These are phyloP conservation scores for Coemansia pectinata DNA, from an alignment of 192 early-diverging fungal genomes.

Conservation along the genomic window DNA sequence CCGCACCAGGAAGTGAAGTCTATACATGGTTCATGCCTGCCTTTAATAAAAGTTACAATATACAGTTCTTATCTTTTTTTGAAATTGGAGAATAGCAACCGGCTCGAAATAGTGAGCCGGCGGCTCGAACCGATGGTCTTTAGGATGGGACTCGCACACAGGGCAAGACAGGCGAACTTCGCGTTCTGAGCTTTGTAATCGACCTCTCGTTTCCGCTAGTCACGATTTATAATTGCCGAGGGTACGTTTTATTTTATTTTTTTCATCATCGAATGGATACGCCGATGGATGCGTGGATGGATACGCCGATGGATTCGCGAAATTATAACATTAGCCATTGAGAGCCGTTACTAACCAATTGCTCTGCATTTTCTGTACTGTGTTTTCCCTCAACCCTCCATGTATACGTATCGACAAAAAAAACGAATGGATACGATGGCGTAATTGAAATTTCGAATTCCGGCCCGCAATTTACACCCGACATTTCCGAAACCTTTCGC, in stretches of 20 bases:
- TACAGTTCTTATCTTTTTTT: background rate
- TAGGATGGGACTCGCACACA: background rate
- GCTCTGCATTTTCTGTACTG: background rate
- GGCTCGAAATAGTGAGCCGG: background rate
- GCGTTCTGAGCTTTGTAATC: background rate
- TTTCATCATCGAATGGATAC: background rate
- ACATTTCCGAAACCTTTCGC: background rate
- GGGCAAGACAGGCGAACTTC: background rate
- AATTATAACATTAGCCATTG: background rate
- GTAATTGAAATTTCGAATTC: background rate
- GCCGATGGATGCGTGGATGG: conserved; percentile 6
- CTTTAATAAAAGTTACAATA: background rate
- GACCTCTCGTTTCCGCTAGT: background rate
- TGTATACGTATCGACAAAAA: background rate
- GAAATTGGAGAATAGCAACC: background rate
- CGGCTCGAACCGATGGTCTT: background rate
- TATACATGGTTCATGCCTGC: background rate
- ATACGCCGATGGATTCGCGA: background rate
- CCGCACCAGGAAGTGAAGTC: conserved; percentile 41
- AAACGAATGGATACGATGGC: background rate
- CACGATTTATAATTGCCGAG: conserved; percentile 4
- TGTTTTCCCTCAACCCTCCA: background rate
- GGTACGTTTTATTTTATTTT: background rate
- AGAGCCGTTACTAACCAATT: conserved; percentile 1
- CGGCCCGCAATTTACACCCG: background rate